These are phyloP conservation scores for Glycine latifolia DNA, from an alignment of 306 rosid genomes.

Conservation along the genomic window DNA sequence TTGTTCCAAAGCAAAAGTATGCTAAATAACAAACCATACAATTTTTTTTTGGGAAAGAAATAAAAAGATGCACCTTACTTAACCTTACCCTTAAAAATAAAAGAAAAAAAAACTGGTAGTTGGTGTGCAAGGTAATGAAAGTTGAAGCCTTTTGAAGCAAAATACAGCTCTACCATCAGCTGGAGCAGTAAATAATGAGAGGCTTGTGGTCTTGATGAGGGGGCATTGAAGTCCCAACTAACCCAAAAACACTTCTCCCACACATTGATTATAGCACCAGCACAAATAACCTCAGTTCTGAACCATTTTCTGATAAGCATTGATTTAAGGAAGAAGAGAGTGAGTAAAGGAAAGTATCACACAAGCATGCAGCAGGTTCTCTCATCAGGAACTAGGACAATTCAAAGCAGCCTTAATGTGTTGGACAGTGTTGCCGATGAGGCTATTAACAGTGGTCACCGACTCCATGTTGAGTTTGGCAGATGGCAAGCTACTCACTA, in stretches of 20 bases:
- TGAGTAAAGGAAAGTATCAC: slow-evolving; percentile 6
- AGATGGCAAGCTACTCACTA: slow-evolving; percentile 82
- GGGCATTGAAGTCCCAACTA: slow-evolving; percentile 83
- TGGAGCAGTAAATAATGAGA: slow-evolving; percentile 70
- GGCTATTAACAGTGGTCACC: slow-evolving; percentile 83
- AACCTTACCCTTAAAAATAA: slow-evolving; percentile 10
- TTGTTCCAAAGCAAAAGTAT: slow-evolving; percentile 8
- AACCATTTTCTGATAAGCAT: slow-evolving; percentile 58
- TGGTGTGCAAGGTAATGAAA: slow-evolving; percentile 76
- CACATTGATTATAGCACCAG: slow-evolving; percentile 64
- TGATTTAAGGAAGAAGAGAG: slow-evolving; percentile 49
- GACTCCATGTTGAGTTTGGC: slow-evolving; percentile 89
- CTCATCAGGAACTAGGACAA: slow-evolving; percentile 68
- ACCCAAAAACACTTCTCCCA: slow-evolving; percentile 56
- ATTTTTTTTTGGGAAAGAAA: not conserved
- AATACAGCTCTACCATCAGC: slow-evolving; percentile 51
- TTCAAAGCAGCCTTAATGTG: slow-evolving; percentile 89
- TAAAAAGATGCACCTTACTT: not conserved
- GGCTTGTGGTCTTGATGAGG: slow-evolving; percentile 64
- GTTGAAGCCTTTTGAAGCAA: slow-evolving; percentile 50
- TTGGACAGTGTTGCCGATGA: slow-evolving; percentile 81
- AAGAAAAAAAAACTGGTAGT: slow-evolving; percentile 47
- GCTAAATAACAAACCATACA: not conserved
- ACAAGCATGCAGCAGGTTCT: not conserved
- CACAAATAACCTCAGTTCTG: slow-evolving; percentile 47